These are phyloP conservation scores for Pythium dissimile DNA, from an alignment of 352 stramenopile genomes.

Conservation along the genomic window DNA sequence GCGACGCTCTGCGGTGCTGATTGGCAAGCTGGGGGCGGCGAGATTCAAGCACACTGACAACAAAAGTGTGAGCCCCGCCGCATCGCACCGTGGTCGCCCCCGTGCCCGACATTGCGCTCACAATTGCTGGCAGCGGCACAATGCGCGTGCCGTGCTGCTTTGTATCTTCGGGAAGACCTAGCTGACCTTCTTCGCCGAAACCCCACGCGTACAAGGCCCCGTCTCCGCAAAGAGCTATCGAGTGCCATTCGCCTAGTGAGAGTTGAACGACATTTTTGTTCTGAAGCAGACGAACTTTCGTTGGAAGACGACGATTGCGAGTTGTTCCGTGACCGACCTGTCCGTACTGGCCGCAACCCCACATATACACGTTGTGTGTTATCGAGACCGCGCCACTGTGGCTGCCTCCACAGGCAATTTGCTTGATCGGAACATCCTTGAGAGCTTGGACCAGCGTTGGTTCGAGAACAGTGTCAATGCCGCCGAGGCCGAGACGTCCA, in stretches of 20 bases:
- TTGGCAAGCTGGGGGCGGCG: constrained; percentile 38
- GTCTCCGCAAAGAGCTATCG: constrained; percentile 54
- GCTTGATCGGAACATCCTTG: constrained; percentile 28
- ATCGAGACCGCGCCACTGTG: constrained; percentile 49
- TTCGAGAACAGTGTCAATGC: constrained; percentile 37
- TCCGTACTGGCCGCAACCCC: constrained; percentile 52
- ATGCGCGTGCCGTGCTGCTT: constrained; percentile 30
- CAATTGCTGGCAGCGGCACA: constrained; percentile 39
- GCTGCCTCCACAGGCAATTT: constrained; percentile 49
- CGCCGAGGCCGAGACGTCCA: constrained; percentile 51
- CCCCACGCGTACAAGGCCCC: constrained; percentile 58
- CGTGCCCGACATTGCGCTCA: constrained; percentile 50
- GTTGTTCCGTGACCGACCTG: constrained; percentile 46
- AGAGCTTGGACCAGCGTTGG: constrained; percentile 36
- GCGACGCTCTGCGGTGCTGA: constrained; percentile 34
- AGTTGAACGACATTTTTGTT: constrained; percentile 42
- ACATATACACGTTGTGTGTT: constrained; percentile 50
- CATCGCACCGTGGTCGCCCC: constrained; percentile 53
- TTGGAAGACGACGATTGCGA: constrained; percentile 36
- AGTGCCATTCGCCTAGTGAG: constrained; percentile 71
- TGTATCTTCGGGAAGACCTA: constrained; percentile 43
- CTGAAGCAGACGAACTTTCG: constrained; percentile 41
- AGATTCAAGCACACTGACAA: constrained; percentile 62
- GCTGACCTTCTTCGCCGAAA: constrained; percentile 70
- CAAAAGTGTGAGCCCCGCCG: constrained; percentile 58